Evolutionary conservation across 257 asterid species (phyloP).

Genomic region (Fraxinus pennsylvanica): DNA sequence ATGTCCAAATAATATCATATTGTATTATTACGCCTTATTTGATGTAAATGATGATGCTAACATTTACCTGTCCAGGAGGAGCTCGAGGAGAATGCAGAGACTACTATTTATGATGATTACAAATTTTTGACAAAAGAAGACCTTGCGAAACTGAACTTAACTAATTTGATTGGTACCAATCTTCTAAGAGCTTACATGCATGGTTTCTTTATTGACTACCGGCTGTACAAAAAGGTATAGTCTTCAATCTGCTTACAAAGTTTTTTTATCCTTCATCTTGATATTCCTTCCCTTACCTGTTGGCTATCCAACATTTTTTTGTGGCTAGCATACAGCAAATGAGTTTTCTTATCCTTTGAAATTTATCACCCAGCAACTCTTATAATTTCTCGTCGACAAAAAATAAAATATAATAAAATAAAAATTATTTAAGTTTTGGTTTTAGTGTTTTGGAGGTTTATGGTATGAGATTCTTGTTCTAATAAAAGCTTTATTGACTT

Average conservation of each 20-base stretch:
- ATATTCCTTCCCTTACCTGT: neutral
- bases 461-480: conserved; percentile 12
- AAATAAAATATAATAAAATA: no score
- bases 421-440: neutral
- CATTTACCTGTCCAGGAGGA: conserved; percentile 66
- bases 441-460: neutral
- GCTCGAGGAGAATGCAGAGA: conserved; percentile 86
- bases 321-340: neutral
- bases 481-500: neutral
- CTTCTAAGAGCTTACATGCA: conserved; percentile 92
- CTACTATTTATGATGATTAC: conserved; percentile 87
- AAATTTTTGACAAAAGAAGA: conserved; percentile 89
- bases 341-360: neutral
- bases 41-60: conserved; percentile 13
- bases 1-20: conserved; percentile 15
- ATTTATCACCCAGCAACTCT: neutral
- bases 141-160: conserved; percentile 69
- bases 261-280: neutral
- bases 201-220: conserved; percentile 80
- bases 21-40: conserved; percentile 12
- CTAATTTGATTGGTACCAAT: conserved; percentile 78
- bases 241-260: conserved; percentile 9
- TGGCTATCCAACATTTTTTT: neutral
- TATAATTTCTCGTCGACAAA: neutral
- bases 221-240: conserved; percentile 78